Conservation (phyloP, 345 rosid genomes). For the Hypericum androsaemum region DNA sequence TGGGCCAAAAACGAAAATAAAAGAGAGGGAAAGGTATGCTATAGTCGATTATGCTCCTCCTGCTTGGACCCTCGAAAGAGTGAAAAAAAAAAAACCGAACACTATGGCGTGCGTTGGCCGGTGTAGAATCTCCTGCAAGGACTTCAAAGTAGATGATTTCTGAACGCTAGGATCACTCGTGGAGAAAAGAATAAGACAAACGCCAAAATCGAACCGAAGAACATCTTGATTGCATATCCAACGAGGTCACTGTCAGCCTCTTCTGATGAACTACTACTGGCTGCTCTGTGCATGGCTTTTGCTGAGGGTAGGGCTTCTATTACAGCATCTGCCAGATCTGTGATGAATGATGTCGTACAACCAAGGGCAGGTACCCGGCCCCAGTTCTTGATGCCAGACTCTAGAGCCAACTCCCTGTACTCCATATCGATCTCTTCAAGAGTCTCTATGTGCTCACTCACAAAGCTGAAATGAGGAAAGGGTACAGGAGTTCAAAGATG, state of each 20-base stretch:
- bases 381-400: slow-evolving; percentile 90
- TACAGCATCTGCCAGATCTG: slow-evolving; percentile 86
- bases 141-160: slow-evolving; percentile 37
- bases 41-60: no score
- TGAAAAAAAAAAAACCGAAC: no score
- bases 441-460: slow-evolving; percentile 91
- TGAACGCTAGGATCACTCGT: slow-evolving; percentile 45
- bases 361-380: slow-evolving; percentile 84
- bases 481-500: no score
- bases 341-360: slow-evolving; percentile 71
- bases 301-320: slow-evolving; percentile 82
- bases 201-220: slow-evolving; percentile 71
- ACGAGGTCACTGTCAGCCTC: slow-evolving; percentile 41
- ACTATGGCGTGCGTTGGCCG: no score
- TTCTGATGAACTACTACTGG: slow-evolving; percentile 24
- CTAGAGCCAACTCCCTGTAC: slow-evolving; percentile 68
- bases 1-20: no score
- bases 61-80: no score
- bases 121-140: no score
- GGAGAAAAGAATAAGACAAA: slow-evolving; percentile 57
- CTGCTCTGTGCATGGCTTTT: slow-evolving; percentile 32
- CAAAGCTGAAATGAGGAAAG: slow-evolving; percentile 45
- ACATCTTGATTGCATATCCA: slow-evolving; percentile 41
- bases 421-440: slow-evolving; percentile 95
- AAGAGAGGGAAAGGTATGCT: no score